Evolutionary conservation across 805 yeast genomes (phyloP).

Genomic region (Candida yuanshanica): DNA sequence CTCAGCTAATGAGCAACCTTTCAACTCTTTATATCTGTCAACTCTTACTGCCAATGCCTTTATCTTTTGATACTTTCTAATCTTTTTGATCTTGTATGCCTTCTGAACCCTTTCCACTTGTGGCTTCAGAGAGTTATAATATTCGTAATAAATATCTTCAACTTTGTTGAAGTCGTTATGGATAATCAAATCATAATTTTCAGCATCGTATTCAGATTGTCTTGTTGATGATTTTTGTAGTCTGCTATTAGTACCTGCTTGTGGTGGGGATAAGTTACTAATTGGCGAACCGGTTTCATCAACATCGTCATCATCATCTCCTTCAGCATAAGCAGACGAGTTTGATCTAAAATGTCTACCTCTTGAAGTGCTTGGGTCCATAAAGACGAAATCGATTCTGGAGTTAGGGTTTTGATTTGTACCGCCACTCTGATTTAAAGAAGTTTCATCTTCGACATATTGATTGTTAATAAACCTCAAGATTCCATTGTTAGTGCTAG

Average conservation of each 20-base stretch:
- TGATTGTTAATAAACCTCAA: conserved; percentile 26
- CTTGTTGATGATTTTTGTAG: conserved; percentile 20
- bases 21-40: conserved; percentile 26
- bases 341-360: conserved; percentile 19
- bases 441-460: conserved; percentile 24
- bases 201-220: conserved; percentile 22
- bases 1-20: conserved; percentile 23
- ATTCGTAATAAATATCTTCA: conserved; percentile 28
- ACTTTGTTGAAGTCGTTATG: conserved; percentile 28
- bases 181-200: conserved; percentile 26
- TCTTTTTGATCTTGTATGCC: conserved; percentile 29
- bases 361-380: conserved; percentile 24
- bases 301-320: conserved; percentile 11
- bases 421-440: conserved; percentile 8
- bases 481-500: conserved; percentile 19
- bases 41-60: conserved; percentile 32
- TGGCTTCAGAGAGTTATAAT: conserved; percentile 25
- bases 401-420: conserved; percentile 11
- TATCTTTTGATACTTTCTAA: conserved; percentile 32
- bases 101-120: conserved; percentile 31
- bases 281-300: conserved; percentile 14
- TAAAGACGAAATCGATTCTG: conserved; percentile 25
- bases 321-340: conserved; percentile 13
- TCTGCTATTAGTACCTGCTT: conserved; percentile 10
- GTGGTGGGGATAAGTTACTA: conserved; percentile 16